phyloP scores from a whole-genome alignment of 2,329 filamentous ascomycete species.

The Fusarium sp. region DNA sequence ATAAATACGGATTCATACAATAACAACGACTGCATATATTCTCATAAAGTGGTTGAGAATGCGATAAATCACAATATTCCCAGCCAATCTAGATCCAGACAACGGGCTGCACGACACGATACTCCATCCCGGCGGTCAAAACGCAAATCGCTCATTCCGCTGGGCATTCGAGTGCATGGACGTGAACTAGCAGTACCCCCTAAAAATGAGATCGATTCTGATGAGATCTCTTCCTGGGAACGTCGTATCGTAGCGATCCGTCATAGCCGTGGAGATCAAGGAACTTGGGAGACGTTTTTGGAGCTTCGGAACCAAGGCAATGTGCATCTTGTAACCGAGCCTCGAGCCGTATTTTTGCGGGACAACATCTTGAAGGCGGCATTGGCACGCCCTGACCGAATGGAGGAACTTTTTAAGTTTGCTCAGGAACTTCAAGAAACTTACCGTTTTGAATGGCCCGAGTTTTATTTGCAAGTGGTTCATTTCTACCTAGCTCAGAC shows the following conservation, averaged over 20 bases:
- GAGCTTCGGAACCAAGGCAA: conserved; percentile 38
- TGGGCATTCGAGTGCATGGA: conserved; percentile 21
- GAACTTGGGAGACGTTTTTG: conserved; percentile 49
- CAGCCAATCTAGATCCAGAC: conserved; percentile 11
- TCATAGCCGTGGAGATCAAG: conserved; percentile 41
- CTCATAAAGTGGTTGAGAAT: conserved; percentile 16
- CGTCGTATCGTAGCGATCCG: conserved; percentile 36
- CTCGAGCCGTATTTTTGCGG: conserved; percentile 47
- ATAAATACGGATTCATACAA: conserved; percentile 16
- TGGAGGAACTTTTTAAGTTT: conserved; percentile 47
- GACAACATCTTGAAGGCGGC: conserved; percentile 51
- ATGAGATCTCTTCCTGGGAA: conserved; percentile 40
- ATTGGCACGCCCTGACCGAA: conserved; percentile 44
- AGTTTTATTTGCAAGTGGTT: conserved; percentile 63
- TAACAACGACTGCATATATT: conserved; percentile 12
- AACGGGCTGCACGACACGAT: conserved; percentile 15
- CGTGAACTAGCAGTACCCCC: background rate
- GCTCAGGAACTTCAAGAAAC: conserved; percentile 54
- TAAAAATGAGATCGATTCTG: background rate
- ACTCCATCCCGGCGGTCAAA: conserved; percentile 35
- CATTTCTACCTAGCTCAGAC: conserved; percentile 57
- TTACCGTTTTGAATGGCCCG: conserved; percentile 61
- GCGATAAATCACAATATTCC: conserved; percentile 10
- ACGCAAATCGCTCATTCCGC: conserved; percentile 15
- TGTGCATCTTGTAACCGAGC: conserved; percentile 39